Base-by-base conservation (phyloP, 768 basidiomycete species). In the Gyrodon lividus region DNA sequence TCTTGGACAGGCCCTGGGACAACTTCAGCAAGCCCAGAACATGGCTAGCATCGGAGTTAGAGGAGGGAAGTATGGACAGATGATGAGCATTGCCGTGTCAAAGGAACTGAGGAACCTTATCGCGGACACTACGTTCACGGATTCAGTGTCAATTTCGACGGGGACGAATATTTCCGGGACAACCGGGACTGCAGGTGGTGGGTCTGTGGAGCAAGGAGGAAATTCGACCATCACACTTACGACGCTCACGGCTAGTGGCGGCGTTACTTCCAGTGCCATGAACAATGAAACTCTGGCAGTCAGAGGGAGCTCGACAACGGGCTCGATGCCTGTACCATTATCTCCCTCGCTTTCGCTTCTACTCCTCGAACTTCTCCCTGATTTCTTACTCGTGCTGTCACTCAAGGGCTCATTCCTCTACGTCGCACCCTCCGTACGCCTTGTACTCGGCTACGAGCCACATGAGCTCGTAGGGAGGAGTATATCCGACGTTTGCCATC, bases 331-430 rank as follows among this genome's bases (percentile, higher is more conserved):
- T 2, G 65, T 87, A n/a, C 78, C 80, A 37, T 65, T 83, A 43
- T 63, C 66, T 9, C 65, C 65, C 13, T 55, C 59, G 2, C 61
- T 67, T 14, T 65, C 65, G 0, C 66, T 67, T 37, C 64, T 88
- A 16, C 71, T 91, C 39, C 79, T 90, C 48, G 79, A 81, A 59
- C 71, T 74, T 24, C 69, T 75, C 5, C 83, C 86, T 2, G 96
- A 98, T 66, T 91, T 96, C 65, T 74, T 97, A 20, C 87, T 89
- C 63, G 94, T 98, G 48, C 77, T 99, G 35, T 93, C 90, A 2
- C 82, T 97, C 59, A 95, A 98, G 64, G 96, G 96, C 24, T 77
- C 80, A 14, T 93, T 98, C 69, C 83, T 96, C 43, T 99, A 97
- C 66, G 89, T 92, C 46, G 90, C 92, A 0, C 93, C 93, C 1